Conservation (phyloP, 257 asterid genomes). For the Euphrasia confusa region DNA sequence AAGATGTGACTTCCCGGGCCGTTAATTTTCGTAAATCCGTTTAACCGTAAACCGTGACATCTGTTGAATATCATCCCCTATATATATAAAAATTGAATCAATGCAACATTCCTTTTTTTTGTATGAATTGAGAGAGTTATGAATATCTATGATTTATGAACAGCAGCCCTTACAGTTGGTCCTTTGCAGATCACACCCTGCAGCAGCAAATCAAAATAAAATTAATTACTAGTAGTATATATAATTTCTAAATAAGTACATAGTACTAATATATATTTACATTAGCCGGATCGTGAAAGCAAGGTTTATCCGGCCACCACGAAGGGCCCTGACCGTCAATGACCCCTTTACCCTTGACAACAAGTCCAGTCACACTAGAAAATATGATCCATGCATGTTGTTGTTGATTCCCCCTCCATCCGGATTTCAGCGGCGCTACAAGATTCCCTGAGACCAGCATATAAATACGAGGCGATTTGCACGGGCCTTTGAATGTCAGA, state of each 20-base stretch:
- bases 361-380: slow-evolving; percentile 34
- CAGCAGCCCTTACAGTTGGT: slow-evolving; percentile 38
- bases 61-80: slow-evolving; percentile 53
- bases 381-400: slow-evolving; percentile 48
- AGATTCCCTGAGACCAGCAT: slow-evolving; percentile 54
- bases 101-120: too few species aligned
- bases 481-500: slow-evolving; percentile 50
- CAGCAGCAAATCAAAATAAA: background rate
- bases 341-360: slow-evolving; percentile 44
- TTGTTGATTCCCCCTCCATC: slow-evolving; percentile 37
- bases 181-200: slow-evolving; percentile 54
- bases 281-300: slow-evolving; percentile 38
- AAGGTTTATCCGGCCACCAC: slow-evolving; percentile 54
- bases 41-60: slow-evolving; percentile 41
- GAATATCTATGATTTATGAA: too few species aligned
- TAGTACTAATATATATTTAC: slow-evolving; percentile 20
- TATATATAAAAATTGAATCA: background rate
- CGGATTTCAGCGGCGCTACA: slow-evolving; percentile 42
- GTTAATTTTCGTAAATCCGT: slow-evolving; percentile 41
- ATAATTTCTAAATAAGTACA: background rate
- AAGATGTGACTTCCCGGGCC: slow-evolving; percentile 54
- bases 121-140: too few species aligned
- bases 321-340: slow-evolving; percentile 50
- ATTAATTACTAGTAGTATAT: background rate
- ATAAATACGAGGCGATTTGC: slow-evolving; percentile 48